Percentiles rank a stretch among this genome's conserved stretches.
Evolutionary conservation across 805 yeast species (phyloP).

Genomic region (Suhomyces kilbournensis): DNA sequence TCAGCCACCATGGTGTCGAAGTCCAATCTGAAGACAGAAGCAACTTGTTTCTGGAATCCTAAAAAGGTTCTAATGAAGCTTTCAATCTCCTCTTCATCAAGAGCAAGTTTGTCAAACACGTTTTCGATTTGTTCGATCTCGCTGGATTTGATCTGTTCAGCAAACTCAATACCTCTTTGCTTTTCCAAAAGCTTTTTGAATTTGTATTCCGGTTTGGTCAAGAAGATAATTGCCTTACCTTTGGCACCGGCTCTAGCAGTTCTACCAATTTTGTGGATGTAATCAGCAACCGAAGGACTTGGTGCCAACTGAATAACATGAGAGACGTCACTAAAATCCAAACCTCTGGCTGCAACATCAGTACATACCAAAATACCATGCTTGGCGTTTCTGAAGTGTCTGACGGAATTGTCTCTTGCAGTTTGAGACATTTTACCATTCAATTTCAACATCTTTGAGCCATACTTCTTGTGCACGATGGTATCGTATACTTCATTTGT

Average conservation of each 20-base stretch:
- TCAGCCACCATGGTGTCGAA: constrained; percentile 29
- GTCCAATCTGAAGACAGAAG: constrained; percentile 17
- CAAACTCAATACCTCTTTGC: constrained; percentile 54
- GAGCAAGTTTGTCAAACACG: constrained; percentile 14
- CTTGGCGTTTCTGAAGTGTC: constrained; percentile 45
- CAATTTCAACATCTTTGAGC: constrained; percentile 31
- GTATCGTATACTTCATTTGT: constrained; percentile 15
- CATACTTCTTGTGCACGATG: constrained; percentile 16
- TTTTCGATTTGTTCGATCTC: constrained; percentile 33
- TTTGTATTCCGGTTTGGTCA: constrained; percentile 54
- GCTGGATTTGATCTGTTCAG: constrained; percentile 39
- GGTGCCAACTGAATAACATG: constrained; percentile 82
- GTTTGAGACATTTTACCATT: constrained; percentile 78
- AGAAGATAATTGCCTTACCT: constrained; percentile 67
- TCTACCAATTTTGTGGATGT: constrained; percentile 92
- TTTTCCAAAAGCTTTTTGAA: constrained; percentile 49
- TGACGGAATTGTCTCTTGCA: constrained; percentile 59
- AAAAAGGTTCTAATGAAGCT: constrained; percentile 24
- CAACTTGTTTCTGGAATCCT: constrained; percentile 27
- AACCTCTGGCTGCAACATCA: constrained; percentile 94
- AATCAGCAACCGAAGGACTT: constrained; percentile 72
- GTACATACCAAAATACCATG: constrained; percentile 74
- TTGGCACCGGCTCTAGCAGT: constrained; percentile 88
- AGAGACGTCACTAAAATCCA: constrained; percentile 87
- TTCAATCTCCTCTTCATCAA: constrained; percentile 19